A percentile compares a stretch with the other conserved stretches of the same genome.
Evolutionary conservation across 306 rosid genomes (phyloP).

Genomic region (Purshia tridentata): DNA sequence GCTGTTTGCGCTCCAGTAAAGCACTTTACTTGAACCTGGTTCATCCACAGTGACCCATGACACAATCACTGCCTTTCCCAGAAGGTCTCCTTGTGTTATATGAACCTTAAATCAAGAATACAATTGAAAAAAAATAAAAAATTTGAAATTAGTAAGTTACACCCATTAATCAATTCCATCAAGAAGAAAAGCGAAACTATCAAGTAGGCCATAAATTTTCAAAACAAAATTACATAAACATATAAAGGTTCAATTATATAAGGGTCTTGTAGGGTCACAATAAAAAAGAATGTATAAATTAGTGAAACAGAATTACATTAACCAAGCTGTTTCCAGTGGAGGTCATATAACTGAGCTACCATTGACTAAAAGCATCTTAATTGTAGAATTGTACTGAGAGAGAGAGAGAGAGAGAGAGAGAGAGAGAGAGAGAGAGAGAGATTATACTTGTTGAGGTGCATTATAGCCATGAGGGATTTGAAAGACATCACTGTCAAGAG

Average conservation of each 20-base stretch:
- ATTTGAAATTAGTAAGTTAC: background rate
- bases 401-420: background rate
- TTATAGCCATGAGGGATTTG: slow-evolving; percentile 47
- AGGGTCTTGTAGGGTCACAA: background rate
- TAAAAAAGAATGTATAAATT: background rate
- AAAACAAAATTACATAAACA: background rate
- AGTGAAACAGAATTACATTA: background rate
- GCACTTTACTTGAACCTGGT: slow-evolving; percentile 49
- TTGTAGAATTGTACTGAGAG: background rate
- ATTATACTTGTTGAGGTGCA: slow-evolving; percentile 60
- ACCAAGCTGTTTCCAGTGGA: background rate
- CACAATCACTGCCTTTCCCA: slow-evolving; percentile 57
- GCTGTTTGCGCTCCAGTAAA: slow-evolving; percentile 47
- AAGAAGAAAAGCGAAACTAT: background rate
- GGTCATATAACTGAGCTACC: too few relatives aligned
- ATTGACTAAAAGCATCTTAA: background rate
- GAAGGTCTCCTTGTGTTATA: slow-evolving; percentile 69
- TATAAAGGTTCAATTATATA: background rate
- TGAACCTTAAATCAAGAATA: slow-evolving; percentile 47
- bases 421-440: too few relatives aligned
- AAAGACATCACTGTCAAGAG: slow-evolving; percentile 55
- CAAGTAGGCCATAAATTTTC: background rate
- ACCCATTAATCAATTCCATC: background rate
- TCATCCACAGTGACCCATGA: slow-evolving; percentile 61
- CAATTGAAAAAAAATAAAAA: background rate